Percentiles rank a stretch among this genome's conserved stretches.
Conservation (phyloP, 2,329 filamentous ascomycete genomes). For the Aspergillus sp. region DNA sequence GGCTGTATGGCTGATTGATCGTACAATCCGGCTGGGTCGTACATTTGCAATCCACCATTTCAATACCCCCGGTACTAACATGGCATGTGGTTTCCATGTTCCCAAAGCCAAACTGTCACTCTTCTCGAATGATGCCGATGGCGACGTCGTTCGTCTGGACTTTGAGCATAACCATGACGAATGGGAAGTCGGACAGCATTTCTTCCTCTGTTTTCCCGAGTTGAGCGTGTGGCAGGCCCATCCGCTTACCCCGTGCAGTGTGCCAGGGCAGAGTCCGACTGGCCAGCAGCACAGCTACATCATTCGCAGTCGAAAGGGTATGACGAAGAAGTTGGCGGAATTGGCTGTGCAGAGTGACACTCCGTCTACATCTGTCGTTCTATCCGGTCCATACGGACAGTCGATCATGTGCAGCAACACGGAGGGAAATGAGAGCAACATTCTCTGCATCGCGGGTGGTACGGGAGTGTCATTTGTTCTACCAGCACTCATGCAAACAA, state of each 20-base stretch:
- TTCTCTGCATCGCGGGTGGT: slow-evolving; percentile 54
- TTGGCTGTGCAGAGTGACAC: slow-evolving; percentile 14
- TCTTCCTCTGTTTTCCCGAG: slow-evolving; percentile 64
- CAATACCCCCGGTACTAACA: slow-evolving; percentile 29
- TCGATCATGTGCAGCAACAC: slow-evolving; percentile 39
- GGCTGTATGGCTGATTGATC: slow-evolving; percentile 61
- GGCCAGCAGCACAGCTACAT: slow-evolving; percentile 21
- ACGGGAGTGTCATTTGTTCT: slow-evolving; percentile 57
- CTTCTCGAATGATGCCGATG: slow-evolving; percentile 54
- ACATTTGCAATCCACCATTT: slow-evolving; percentile 59
- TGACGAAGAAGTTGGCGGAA: slow-evolving; percentile 18
- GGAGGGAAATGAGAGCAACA: slow-evolving; percentile 31
- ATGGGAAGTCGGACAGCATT: slow-evolving; percentile 67
- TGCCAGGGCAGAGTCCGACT: slow-evolving; percentile 38
- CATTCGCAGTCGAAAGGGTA: slow-evolving; percentile 48
- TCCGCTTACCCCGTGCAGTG: slow-evolving; percentile 61
- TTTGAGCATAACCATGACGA: slow-evolving; percentile 57
- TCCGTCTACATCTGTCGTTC: slow-evolving; percentile 50
- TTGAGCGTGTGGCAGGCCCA: slow-evolving; percentile 68
- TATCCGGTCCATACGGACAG: slow-evolving; percentile 62
- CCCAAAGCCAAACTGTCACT: slow-evolving; percentile 48
- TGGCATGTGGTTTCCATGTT: slow-evolving; percentile 47
- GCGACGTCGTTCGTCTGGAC: slow-evolving; percentile 62
- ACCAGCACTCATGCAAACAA: slow-evolving; percentile 44
- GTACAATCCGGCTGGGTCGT: slow-evolving; percentile 54